Base-by-base conservation (phyloP, 345 rosid genomes). In the Murraya paniculata region DNA sequence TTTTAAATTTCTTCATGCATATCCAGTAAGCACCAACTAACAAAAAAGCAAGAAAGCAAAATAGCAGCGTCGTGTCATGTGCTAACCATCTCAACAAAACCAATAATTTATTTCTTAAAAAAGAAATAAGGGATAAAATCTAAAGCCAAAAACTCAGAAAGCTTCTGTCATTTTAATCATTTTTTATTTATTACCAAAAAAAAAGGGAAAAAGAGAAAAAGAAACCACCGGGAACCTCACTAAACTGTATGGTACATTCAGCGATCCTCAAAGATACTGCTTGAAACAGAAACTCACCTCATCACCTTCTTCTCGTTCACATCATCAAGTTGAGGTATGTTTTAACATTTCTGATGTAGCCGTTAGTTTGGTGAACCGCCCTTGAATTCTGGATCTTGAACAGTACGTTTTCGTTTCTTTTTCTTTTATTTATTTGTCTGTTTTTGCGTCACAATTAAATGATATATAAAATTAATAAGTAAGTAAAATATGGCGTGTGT, bases 21-120 rank as follows among this genome's bases (percentile, higher is more conserved):
- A 53, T 53, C 57, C 57, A 1, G 57, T 53, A 1, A 53, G 21
- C 57, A 18, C 22, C 57, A 53, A 53, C 57, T 5, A 53, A 11
- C 4, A 0, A 45, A 11, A 3, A 11, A 45, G 0, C 0, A 11
- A 41, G 0, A 3, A 0, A 0, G 4, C 2, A 45, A 45, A 45
- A 13, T 45, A 45, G 5, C 57, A 53, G 21, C 57, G 18, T 53
- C 57, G 2, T 53, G 8, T 53, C 22, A 53, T 19, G 57, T 53
- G 22, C 39, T 0, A 14, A 30, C 36, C 25, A 19, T 31, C 68
- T 18, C 24, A 64, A 64, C 68, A 64, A 18, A 31, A 4, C 33
- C 19, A 64, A 64, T 25, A 64, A 30, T 28, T 14, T 5, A 11
- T 38, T n/a, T 1, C 24, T 10, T 22, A 19, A 35, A 19, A 65